A percentile compares a stretch with the other conserved stretches of the same genome.
Evolutionary conservation across 495 filamentous ascomycete species (phyloP).

Genomic region (Penicillium taxi): DNA sequence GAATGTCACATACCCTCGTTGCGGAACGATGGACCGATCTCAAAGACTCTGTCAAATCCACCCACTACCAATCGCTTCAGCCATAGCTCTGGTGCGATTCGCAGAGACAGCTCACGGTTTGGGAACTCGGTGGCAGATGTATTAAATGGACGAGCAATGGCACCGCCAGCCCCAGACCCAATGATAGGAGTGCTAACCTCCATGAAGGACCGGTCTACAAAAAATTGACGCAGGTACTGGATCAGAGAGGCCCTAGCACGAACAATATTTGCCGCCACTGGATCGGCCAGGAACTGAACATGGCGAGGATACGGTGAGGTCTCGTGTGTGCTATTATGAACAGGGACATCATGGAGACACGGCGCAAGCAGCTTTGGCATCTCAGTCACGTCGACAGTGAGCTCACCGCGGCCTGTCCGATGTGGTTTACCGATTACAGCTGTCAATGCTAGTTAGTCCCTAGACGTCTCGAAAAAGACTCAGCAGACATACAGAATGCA

Average conservation of each 20-base stretch:
- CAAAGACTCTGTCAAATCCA: constrained; percentile 83
- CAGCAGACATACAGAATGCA: constrained; percentile 56
- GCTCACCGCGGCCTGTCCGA: constrained; percentile 63
- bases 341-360: constrained; percentile 65
- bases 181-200: constrained; percentile 90
- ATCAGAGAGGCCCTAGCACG: constrained; percentile 67
- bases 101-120: constrained; percentile 58
- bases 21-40: constrained; percentile 87
- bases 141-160: constrained; percentile 75
- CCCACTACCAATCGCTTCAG: constrained; percentile 87
- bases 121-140: constrained; percentile 66
- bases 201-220: constrained; percentile 62
- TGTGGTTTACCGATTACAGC: constrained; percentile 64
- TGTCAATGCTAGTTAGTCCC: constrained; percentile 14
- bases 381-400: constrained; percentile 60
- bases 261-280: constrained; percentile 54
- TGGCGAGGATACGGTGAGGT: constrained; percentile 60
- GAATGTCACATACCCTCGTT: constrained; percentile 62
- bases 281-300: constrained; percentile 73
- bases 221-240: constrained; percentile 63
- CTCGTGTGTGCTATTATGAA: constrained; percentile 55
- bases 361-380: constrained; percentile 68
- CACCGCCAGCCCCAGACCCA: constrained; percentile 66
- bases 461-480: constrained; percentile 5
- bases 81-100: constrained; percentile 92